Evolutionary conservation across 1,139 yeast species (phyloP), one percentile per base, ranked within the genome.

Genomic region (Blastobotrys niveus): DNA sequence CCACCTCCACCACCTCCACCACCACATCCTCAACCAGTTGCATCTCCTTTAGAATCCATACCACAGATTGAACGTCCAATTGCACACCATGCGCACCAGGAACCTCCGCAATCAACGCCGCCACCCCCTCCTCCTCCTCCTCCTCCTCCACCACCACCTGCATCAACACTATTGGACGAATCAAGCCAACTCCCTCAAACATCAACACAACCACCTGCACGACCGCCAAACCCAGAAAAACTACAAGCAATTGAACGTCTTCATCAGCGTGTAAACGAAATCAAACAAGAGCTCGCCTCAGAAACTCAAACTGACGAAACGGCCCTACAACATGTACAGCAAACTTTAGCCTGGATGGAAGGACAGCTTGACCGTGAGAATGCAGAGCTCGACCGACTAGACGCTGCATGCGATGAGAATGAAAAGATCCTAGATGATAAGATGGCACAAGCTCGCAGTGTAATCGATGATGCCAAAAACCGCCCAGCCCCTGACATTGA

Each of bases 221-320:
- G 59, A 24, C 72, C 71, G 5, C 68, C 68, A 2, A 66, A 66
- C 40, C 72, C 72, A 3, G 65, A 66, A 33, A 58, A 63, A 34
- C 41, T 52, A 22, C 59, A 58, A 46, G 56, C 63, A 15, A 38
- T 61, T 17, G 52, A 48, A n/a, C 40, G 43, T 10, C 49, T 61
- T 14, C 42, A 51, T 26, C 43, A 44, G 3, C 17, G 25, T 14
- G 32, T 55, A 19, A 48, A 50, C 10, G 35, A 46, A 5, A 35
- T 46, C 3, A 46, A 53, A 1, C 39, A 40, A 10, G 52, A 54
- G 34, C 38, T 62, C 19, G 48, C 44, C 10, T 53, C 49, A 12
- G 62, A 63, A 31, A 52, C 62, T 44, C 60, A 58, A 19, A 51
- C 50, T 14, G 65, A 64, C 38, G 51, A 55, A 15, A 39, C 47